Evolutionary conservation across 441 rosid species (phyloP).

Genomic region (Dalechampia spathulata): DNA sequence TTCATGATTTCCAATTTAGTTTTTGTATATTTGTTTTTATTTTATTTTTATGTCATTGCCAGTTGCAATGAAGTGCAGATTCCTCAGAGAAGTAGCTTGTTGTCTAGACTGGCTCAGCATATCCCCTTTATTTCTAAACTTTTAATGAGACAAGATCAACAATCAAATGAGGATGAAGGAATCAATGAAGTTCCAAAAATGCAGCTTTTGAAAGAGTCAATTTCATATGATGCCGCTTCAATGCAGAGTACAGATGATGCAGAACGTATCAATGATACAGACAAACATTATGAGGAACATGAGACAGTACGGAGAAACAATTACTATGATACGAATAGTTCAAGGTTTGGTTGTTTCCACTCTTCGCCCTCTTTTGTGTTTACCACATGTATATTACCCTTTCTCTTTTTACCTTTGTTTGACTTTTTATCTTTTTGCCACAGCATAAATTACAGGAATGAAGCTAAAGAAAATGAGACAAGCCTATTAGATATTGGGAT

Average conservation of each 20-base stretch:
- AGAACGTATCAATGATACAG: conserved; percentile 29
- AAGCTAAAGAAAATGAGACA: conserved; percentile 27
- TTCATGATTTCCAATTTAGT: not conserved
- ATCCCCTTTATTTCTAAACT: conserved; percentile 60
- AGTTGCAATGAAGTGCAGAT: conserved; percentile 34
- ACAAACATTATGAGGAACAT: conserved; percentile 25
- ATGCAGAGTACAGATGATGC: conserved; percentile 15
- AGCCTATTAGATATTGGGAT: conserved; percentile 21
- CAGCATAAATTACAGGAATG: conserved; percentile 20
- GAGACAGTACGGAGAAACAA: conserved; percentile 18
- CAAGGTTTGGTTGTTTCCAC: conserved; percentile 29
- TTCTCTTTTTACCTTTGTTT: not conserved
- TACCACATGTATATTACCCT: not conserved
- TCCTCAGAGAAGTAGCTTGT: conserved; percentile 38
- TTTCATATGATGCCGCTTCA: conserved; percentile 19
- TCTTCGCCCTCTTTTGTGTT: conserved; percentile 4
- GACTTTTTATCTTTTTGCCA: not conserved
- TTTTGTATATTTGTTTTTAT: no score
- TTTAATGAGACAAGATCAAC: conserved; percentile 33
- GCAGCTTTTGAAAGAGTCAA: conserved; percentile 12
- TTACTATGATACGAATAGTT: conserved; percentile 19
- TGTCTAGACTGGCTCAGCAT: conserved; percentile 57
- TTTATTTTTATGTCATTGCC: conserved; percentile 21
- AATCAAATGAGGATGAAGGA: conserved; percentile 22
- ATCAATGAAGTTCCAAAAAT: conserved; percentile 22